Conservation (phyloP, 305 asterid species). For the Fraxinus dipetala region DNA sequence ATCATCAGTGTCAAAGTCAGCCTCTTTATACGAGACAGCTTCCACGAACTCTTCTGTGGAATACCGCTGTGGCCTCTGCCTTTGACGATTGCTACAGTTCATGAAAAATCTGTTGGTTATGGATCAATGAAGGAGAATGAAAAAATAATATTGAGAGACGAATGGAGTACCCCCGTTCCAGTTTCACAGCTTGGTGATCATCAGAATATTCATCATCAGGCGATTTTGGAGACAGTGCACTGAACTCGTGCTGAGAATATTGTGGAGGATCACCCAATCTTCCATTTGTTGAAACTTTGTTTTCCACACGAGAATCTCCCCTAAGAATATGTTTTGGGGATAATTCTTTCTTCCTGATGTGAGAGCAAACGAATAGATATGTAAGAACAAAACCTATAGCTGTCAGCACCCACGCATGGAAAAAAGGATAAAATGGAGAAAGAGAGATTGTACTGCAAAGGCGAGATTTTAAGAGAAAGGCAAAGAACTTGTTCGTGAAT, state of each 20-base stretch:
- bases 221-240: constrained; percentile 60
- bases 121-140: background rate
- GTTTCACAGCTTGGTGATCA: constrained; percentile 39
- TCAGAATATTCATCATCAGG: constrained; percentile 57
- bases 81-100: constrained; percentile 57
- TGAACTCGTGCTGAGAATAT: constrained; percentile 34
- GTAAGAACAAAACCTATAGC: background rate
- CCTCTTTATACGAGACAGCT: constrained; percentile 64
- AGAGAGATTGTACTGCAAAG: background rate
- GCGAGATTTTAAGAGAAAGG: background rate
- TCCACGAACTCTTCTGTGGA: constrained; percentile 55
- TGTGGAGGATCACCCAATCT: constrained; percentile 63
- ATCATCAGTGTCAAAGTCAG: constrained; percentile 78
- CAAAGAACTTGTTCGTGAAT: background rate
- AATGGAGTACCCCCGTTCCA: constrained; percentile 65
- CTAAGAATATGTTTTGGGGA: constrained; percentile 56
- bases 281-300: constrained; percentile 61
- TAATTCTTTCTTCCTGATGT: constrained; percentile 54
- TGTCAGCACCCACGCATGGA: background rate
- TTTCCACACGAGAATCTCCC: constrained; percentile 46
- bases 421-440: background rate
- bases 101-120: constrained; percentile 17
- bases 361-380: constrained; percentile 21
- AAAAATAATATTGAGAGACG: background rate
- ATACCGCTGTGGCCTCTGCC: constrained; percentile 80